Base-by-base conservation (phyloP, 164 flowering plant genomes). In the Warburgia ugandensis region DNA sequence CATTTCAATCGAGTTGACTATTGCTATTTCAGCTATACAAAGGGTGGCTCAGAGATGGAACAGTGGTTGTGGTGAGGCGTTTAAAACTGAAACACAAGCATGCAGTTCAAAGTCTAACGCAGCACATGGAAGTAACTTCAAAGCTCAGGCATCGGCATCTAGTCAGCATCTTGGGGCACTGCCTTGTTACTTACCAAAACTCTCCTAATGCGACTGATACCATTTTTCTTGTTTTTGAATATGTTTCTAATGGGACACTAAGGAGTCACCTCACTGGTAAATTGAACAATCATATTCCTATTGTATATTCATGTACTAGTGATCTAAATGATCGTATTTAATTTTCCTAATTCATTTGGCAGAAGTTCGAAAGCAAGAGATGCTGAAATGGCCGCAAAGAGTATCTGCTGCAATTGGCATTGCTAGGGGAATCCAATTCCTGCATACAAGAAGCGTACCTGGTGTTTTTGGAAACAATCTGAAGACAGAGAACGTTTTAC, bases 131-230 rank as follows among this genome's bases (percentile, higher is more conserved):
- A 62, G 68, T 59, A 0, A 45, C 84, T 41, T 75, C 92, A 2
- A 78, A 83, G 66, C 71, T 91, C 9, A 72, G 87, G 56, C 89
- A 91, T 61, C 74, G 68, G 19, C 81, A 91, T 64, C 58, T 91
- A 58, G 90, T 84, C 56, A 79, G 97, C 61, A 70, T 80, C 56
- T 73, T 91, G 20, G 97, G 97, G 8, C 97, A 91, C 70, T 83
- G 94, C 62, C 60, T 74, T 10, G 77, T 70, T 32, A 62, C 71
- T 26, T 59, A 71, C 56, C 75, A 67, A 58, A 85, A 81, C 39
- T 75, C 68, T 52, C 75, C 74, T 3, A 65, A 61, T 39, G 58
- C 64, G 1, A 66, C 65, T 1, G 66, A 66, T 65, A 76, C 81
- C 1, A 61, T 82, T 46, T 84, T 77, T 41, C 52, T 86, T 22